A percentile compares a stretch with the other conserved stretches of the same genome.
These are phyloP conservation scores for Lachnellula arida DNA, from an alignment of 2,329 filamentous ascomycete species.

Conservation along the genomic window DNA sequence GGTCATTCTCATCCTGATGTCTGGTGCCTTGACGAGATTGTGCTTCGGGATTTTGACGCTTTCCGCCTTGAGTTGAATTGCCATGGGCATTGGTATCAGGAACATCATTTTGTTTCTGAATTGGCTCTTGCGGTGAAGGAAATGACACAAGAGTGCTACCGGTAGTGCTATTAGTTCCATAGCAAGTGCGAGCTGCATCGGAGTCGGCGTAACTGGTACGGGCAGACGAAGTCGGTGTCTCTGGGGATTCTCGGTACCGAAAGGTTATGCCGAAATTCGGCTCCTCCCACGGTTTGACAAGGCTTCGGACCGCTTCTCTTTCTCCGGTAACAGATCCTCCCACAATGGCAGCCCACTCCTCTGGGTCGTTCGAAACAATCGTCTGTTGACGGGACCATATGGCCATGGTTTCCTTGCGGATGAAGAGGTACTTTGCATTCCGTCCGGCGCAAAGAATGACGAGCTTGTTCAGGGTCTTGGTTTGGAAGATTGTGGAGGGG, in stretches of 20 bases:
- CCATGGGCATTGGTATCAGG: too few relatives aligned
- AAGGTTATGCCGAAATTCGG: constrained; percentile 15
- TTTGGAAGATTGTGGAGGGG: neutral
- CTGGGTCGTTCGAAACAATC: neutral
- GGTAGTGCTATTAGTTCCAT: too few relatives aligned
- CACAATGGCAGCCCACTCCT: constrained; percentile 13
- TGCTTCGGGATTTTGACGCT: too few relatives aligned
- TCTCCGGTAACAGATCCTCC: constrained; percentile 11
- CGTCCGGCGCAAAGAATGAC: constrained; percentile 12
- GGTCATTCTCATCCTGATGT: too few relatives aligned
- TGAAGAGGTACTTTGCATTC: constrained; percentile 6
- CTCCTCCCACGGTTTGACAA: constrained; percentile 8
- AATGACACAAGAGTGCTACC: neutral
- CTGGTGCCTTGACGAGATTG: too few relatives aligned
- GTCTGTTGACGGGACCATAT: neutral
- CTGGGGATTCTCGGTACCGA: constrained; percentile 1
- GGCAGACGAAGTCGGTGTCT: neutral
- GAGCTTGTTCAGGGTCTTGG: constrained; percentile 3
- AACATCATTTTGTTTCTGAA: too few relatives aligned
- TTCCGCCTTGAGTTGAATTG: too few relatives aligned
- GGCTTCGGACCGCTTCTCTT: neutral
- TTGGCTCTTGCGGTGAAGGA: neutral
- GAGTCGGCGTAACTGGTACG: neutral
- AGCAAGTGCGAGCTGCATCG: neutral
- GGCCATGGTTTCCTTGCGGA: constrained; percentile 1